These are phyloP conservation scores for Termitomyces sp. DNA, from an alignment of 768 basidiomycete species.

Conservation along the genomic window DNA sequence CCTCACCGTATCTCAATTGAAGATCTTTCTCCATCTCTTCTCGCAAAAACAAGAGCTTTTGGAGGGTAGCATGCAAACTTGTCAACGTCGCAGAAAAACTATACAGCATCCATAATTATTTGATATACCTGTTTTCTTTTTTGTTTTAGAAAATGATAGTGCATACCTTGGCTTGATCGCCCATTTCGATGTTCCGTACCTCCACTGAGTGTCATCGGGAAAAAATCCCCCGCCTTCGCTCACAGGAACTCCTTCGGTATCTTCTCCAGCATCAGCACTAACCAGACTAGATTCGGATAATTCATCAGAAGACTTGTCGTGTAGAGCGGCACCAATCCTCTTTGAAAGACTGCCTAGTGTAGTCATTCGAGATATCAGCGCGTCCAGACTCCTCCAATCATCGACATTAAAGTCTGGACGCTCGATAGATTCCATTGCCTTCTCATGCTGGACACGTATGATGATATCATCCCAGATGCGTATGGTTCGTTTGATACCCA, in stretches of 20 bases:
- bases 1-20: constrained; percentile 51
- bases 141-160: constrained; percentile 7
- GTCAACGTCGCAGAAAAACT: constrained; percentile 61
- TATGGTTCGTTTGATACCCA: constrained; percentile 61
- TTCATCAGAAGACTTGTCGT: constrained; percentile 17
- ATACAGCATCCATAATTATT: background rate
- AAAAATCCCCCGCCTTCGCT: constrained; percentile 1
- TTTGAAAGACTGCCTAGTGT: constrained; percentile 49
- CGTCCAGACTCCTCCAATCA: constrained; percentile 57
- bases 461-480: constrained; percentile 53
- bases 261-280: background rate
- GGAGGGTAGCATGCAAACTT: constrained; percentile 45
- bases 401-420: constrained; percentile 18
- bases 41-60: constrained; percentile 40
- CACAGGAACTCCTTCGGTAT: background rate
- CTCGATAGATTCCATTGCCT: constrained; percentile 42
- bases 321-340: constrained; percentile 40
- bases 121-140: background rate
- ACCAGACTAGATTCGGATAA: background rate
- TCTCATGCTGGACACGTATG: constrained; percentile 53
- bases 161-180: constrained; percentile 64
- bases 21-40: constrained; percentile 52
- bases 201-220: constrained; percentile 13
- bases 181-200: constrained; percentile 42
- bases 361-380: constrained; percentile 49